These are phyloP conservation scores for Cadophora sp. DNA, from an alignment of 2,329 filamentous ascomycete genomes.

Conservation along the genomic window DNA sequence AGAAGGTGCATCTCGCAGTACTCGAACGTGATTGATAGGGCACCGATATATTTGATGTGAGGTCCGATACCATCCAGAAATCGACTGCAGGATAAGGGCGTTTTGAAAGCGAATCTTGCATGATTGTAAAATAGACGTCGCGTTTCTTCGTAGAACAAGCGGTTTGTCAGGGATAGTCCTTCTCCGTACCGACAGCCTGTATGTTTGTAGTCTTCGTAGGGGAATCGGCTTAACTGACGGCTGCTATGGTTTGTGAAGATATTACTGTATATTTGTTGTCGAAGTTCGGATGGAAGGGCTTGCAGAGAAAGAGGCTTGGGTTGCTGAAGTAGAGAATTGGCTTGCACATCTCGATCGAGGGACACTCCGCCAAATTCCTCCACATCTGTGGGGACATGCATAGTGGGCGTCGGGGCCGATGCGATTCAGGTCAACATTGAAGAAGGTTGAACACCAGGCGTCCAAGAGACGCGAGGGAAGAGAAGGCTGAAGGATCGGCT, in stretches of 20 bases:
- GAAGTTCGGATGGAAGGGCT: conserved; percentile 32
- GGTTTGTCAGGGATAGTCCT: conserved; percentile 26
- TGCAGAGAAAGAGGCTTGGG: conserved; percentile 8
- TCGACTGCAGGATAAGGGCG: not conserved
- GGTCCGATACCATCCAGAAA: conserved; percentile 23
- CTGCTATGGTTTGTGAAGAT: conserved; percentile 22
- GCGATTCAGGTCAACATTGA: not conserved
- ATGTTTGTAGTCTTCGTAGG: not conserved
- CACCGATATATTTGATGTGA: conserved; percentile 14
- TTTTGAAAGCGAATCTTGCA: conserved; percentile 26
- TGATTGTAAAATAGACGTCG: conserved; percentile 25
- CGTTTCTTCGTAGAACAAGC: conserved; percentile 27
- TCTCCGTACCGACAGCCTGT: conserved; percentile 28
- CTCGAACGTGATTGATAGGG: conserved; percentile 11
- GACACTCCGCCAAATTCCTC: not conserved
- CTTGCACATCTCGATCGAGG: not conserved
- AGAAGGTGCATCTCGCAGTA: conserved; percentile 3
- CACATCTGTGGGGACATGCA: not conserved
- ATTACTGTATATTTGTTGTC: conserved; percentile 30
- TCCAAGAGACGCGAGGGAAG: no score
- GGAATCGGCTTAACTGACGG: not conserved
- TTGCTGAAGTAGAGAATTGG: not conserved
- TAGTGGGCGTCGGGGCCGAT: not conserved
- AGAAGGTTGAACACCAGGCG: not conserved
- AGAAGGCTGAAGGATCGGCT: conserved; percentile 8